phyloP scores from a whole-genome alignment of 306 rosid species.

The Glycine soja region DNA sequence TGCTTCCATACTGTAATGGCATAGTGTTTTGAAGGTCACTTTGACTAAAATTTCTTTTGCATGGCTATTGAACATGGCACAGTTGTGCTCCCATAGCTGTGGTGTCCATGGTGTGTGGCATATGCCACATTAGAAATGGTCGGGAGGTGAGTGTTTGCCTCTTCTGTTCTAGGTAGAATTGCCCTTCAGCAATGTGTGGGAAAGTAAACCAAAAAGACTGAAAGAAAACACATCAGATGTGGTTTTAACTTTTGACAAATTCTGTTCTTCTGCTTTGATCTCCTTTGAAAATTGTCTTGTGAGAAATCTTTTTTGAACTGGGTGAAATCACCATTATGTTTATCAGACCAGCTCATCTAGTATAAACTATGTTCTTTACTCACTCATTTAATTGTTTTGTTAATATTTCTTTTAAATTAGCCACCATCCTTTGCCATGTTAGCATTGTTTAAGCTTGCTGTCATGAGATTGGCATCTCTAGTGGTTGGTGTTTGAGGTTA shows the following conservation, averaged over 20 bases:
- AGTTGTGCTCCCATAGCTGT: neutral
- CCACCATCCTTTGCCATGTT: neutral
- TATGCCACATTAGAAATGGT: neutral
- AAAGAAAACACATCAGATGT: neutral
- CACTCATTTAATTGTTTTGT: neutral
- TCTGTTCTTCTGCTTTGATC: neutral
- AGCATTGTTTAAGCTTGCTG: neutral
- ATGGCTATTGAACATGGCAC: neutral
- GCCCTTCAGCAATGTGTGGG: slow-evolving; percentile 10
- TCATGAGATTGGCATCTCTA: neutral
- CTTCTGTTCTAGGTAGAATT: neutral
- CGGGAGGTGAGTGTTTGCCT: neutral
- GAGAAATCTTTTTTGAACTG: neutral
- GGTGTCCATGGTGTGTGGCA: neutral
- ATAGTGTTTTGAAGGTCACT: slow-evolving; percentile 1
- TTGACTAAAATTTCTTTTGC: neutral
- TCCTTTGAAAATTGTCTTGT: neutral
- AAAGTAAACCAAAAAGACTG: slow-evolving; percentile 4
- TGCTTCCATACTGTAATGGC: neutral
- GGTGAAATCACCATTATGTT: neutral
- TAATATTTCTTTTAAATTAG: neutral
- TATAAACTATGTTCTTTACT: neutral
- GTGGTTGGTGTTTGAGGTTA: slow-evolving; percentile 2
- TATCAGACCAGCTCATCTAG: neutral
- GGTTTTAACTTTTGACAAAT: neutral